Percentiles rank a stretch among this genome's conserved stretches.
These are phyloP conservation scores for Chrysopogon serrulatus DNA, from an alignment of 176 grass and related monocot genomes.

Conservation along the genomic window DNA sequence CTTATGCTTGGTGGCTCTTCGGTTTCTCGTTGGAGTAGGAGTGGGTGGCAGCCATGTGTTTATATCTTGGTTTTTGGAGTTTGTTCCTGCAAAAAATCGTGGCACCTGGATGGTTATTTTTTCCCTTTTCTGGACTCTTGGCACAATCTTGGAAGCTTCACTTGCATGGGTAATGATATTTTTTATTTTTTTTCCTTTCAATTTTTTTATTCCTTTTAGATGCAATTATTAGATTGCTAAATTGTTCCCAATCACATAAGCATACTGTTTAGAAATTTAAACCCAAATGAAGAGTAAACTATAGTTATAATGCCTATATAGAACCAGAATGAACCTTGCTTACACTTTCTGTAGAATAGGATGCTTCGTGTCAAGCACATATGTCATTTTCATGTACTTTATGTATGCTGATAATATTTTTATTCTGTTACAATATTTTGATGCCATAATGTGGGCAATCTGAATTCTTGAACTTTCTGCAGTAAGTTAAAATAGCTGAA, in stretches of 20 bases:
- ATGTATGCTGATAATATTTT: neutral
- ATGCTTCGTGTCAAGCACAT: neutral
- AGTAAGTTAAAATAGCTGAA: neutral
- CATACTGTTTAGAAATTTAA: neutral
- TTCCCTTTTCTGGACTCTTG: slow-evolving; percentile 52
- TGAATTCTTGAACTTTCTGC: neutral
- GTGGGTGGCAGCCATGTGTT: slow-evolving; percentile 59
- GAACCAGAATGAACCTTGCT: neutral
- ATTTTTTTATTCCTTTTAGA: neutral
- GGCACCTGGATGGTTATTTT: slow-evolving; percentile 55
- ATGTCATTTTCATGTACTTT: neutral
- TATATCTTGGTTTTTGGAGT: slow-evolving; percentile 76
- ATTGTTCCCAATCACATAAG: neutral
- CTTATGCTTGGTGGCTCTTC: slow-evolving; percentile 48
- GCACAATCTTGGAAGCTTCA: slow-evolving; percentile 62
- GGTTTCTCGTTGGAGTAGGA: slow-evolving; percentile 65
- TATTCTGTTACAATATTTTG: neutral
- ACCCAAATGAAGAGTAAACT: neutral
- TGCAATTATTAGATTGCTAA: neutral
- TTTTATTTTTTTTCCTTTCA: neutral
- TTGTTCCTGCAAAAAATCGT: slow-evolving; percentile 57
- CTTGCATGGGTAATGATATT: slow-evolving; percentile 67
- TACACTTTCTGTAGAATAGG: neutral
- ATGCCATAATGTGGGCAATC: neutral
- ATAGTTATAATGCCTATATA: neutral